phyloP scores from a whole-genome alignment of 805 yeast genomes.

The Starmerella roubikii region DNA sequence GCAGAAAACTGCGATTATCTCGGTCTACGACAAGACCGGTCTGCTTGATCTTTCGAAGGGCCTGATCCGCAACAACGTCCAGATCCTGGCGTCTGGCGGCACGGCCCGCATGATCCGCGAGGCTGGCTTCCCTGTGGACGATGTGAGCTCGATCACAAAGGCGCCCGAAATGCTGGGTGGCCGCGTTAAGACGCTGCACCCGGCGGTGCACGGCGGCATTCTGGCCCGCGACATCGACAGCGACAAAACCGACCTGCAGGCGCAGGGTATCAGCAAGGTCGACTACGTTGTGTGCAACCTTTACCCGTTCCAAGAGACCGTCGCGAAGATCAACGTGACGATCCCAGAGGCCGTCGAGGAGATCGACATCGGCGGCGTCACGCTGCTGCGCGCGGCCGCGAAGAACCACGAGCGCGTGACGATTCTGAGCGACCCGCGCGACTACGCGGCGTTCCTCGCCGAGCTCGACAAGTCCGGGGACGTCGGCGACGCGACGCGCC shows the following conservation, averaged over 20 bases:
- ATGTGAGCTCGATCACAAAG: constrained; percentile 85
- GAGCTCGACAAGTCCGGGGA: constrained; percentile 40
- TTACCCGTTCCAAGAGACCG: constrained; percentile 96
- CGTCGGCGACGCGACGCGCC: constrained; percentile 58
- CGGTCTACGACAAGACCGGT: constrained; percentile 97
- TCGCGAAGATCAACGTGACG: constrained; percentile 88
- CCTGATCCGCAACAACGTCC: constrained; percentile 70
- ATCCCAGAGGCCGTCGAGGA: constrained; percentile 97
- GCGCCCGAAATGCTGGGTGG: constrained; percentile 99
- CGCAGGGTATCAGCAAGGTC: constrained; percentile 87
- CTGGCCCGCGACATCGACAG: constrained; percentile 84
- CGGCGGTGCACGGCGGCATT: constrained; percentile 92
- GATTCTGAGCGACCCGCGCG: constrained; percentile 85
- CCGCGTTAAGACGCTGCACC: constrained; percentile 94
- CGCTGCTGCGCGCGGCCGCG: constrained; percentile 95
- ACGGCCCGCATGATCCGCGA: constrained; percentile 89
- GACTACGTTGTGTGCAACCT: constrained; percentile 95
- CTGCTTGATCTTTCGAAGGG: constrained; percentile 93
- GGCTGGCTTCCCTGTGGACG: constrained; percentile 97
- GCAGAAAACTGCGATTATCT: constrained; percentile 76
- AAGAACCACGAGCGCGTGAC: constrained; percentile 95
- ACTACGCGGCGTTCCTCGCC: constrained; percentile 73
- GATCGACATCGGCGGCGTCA: constrained; percentile 96
- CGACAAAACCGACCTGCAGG: constrained; percentile 77
- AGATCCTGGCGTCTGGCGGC: constrained; percentile 94